phyloP scores from a whole-genome alignment of 2,329 filamentous ascomycete species.

The Simplicillium aogashimaense region DNA sequence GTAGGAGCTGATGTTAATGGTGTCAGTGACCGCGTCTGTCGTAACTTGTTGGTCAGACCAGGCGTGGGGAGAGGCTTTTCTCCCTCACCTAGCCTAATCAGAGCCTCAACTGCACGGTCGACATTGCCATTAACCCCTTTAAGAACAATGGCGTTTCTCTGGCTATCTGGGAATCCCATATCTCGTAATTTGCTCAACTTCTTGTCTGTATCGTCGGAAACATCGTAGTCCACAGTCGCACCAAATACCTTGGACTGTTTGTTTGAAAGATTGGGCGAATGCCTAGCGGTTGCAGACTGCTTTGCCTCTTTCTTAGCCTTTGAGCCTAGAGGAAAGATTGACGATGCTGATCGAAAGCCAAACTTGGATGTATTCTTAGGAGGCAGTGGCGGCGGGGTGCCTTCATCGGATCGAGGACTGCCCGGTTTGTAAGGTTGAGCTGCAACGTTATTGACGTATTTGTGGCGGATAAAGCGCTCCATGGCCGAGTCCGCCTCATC shows the following conservation, averaged over 20 bases:
- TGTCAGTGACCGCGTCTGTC: conserved; percentile 43
- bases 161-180: conserved; percentile 85
- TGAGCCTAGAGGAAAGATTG: conserved; percentile 55
- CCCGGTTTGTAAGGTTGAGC: conserved; percentile 27
- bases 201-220: conserved; percentile 52
- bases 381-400: conserved; percentile 48
- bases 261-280: conserved; percentile 35
- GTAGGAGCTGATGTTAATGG: conserved; percentile 32
- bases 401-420: conserved; percentile 45
- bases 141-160: conserved; percentile 70
- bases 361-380: conserved; percentile 56
- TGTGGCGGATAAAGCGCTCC: conserved; percentile 90
- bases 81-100: conserved; percentile 74
- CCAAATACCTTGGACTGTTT: conserved; percentile 64
- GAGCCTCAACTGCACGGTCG: conserved; percentile 74
- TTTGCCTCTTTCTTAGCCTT: conserved; percentile 47
- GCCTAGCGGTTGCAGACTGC: conserved; percentile 12
- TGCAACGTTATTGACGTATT: conserved; percentile 61
- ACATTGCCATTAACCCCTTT: conserved; percentile 78
- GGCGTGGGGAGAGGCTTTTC: conserved; percentile 27
- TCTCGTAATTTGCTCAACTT: conserved; percentile 73
- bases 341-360: conserved; percentile 50
- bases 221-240: conserved; percentile 48
- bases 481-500: conserved; percentile 92
- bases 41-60: conserved; percentile 28